Evolutionary conservation across 805 yeast species (phyloP), one percentile per base, ranked within the genome.

Genomic region (Wickerhamomyces canadensis): DNA sequence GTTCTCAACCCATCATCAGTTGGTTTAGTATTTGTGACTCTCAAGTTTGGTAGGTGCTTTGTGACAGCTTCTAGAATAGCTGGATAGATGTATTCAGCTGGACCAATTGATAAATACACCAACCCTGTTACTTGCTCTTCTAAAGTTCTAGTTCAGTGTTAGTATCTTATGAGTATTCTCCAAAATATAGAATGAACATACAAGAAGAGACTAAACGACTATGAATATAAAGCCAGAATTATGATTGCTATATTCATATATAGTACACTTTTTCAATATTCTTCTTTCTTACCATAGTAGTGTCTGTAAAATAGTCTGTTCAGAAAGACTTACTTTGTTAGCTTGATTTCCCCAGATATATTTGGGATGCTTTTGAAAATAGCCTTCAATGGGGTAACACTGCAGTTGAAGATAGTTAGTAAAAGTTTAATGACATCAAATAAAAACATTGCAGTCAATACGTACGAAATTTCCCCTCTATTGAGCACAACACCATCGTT

Each of bases 361-460:
- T 70, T 55, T 1, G 71, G 77, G n/a, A 73, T 71, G 33, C 68
- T 72, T 41, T 70, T 68, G 61, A 81, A 88, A 3, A 77, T 70
- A 0, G 96, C 95, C 52, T 75, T 75, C 43, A 89, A 48, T 1
- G 85, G 84, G 2, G 88, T 79, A 24, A 82, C 79, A 44, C 81
- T 77, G 31, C 82, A 14, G 13, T 27, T 11, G 11, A 13, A 22
- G 16, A n/a, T 19, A n/a, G 49, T 47, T 49, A 51, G 52, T 52
- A 45, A 17, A 77, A n/a, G n/a, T n/a, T n/a, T n/a, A n/a, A n/a
- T n/a, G n/a, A n/a, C n/a, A n/a, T n/a, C n/a, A n/a, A n/a, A n/a
- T n/a, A n/a, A n/a, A n/a, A n/a, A n/a, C n/a, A n/a, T n/a, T n/a
- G n/a, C n/a, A n/a, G n/a, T n/a, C n/a, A n/a, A 32, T 22, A 53